These are phyloP conservation scores for Ophiostoma triangulosporum DNA, from an alignment of 2,329 filamentous ascomycete genomes.

Conservation along the genomic window DNA sequence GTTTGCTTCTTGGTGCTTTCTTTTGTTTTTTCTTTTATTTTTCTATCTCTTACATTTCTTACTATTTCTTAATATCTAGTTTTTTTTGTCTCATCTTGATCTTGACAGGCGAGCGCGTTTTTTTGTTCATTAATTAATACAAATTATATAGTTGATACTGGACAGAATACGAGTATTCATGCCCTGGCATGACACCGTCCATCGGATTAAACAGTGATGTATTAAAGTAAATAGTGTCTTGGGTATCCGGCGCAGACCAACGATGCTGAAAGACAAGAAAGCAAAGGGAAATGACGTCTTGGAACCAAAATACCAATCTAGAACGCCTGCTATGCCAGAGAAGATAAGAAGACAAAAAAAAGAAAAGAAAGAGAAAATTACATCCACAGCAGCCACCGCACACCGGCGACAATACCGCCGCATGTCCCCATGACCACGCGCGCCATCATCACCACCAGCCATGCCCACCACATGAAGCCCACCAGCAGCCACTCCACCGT, in stretches of 20 bases:
- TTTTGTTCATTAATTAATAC: not conserved
- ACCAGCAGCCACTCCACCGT: conserved; percentile 78
- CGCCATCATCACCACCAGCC: conserved; percentile 72
- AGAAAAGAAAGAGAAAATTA: conserved; percentile 21
- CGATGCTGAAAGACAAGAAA: not conserved
- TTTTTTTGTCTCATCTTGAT: not conserved
- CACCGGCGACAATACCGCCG: conserved; percentile 37
- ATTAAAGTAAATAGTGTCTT: conserved; percentile 1
- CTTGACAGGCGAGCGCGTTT: not conserved
- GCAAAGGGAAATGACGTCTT: not conserved
- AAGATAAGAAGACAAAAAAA: not conserved
- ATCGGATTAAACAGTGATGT: not conserved
- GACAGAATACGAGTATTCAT: no score
- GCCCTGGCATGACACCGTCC: no score
- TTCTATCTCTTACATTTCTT: not conserved
- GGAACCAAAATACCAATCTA: not conserved
- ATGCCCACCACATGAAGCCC: conserved; percentile 86
- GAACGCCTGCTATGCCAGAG: not conserved
- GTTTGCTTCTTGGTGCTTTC: not conserved
- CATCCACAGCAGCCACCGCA: conserved; percentile 79
- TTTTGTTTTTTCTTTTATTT: not conserved
- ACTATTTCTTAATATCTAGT: not conserved
- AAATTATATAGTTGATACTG: no score
- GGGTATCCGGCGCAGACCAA: conserved; percentile 5
- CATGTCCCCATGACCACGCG: conserved; percentile 44